phyloP scores from a whole-genome alignment of 805 yeast species.

The Nakazawaea ernobii region DNA sequence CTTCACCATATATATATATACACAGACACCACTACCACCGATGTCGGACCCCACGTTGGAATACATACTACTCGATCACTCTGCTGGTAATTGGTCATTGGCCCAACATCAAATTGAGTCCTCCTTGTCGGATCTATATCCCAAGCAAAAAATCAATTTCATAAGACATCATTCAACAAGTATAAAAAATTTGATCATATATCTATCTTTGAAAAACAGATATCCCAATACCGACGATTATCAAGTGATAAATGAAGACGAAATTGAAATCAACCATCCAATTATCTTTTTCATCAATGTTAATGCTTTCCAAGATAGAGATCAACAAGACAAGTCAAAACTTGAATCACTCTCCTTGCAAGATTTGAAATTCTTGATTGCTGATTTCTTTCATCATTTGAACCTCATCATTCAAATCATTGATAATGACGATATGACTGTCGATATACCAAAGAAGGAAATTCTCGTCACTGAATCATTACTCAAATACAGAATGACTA shows the following conservation, averaged over 20 bases:
- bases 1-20: no score
- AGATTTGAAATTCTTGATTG: neutral
- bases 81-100: neutral
- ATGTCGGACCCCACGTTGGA: slow-evolving; percentile 1
- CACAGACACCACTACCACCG: neutral
- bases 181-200: slow-evolving; percentile 3
- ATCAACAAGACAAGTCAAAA: neutral
- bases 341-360: neutral
- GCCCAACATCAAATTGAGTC: neutral
- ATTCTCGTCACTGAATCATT: slow-evolving; percentile 1
- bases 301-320: neutral
- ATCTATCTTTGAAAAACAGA: slow-evolving; percentile 8
- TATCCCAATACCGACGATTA: slow-evolving; percentile 7
- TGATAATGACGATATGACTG: neutral
- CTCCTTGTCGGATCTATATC: neutral
- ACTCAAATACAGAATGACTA: slow-evolving; percentile 23
- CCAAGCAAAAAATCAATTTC: neutral
- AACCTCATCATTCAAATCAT: neutral
- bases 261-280: slow-evolving; percentile 9
- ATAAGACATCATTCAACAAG: neutral
- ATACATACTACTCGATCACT: slow-evolving; percentile 1
- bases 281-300: slow-evolving; percentile 3
- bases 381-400: slow-evolving; percentile 8
- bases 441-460: neutral
- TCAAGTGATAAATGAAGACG: neutral